Conservation (phyloP, 2,329 filamentous ascomycete species). For the Penicillium sp. region DNA sequence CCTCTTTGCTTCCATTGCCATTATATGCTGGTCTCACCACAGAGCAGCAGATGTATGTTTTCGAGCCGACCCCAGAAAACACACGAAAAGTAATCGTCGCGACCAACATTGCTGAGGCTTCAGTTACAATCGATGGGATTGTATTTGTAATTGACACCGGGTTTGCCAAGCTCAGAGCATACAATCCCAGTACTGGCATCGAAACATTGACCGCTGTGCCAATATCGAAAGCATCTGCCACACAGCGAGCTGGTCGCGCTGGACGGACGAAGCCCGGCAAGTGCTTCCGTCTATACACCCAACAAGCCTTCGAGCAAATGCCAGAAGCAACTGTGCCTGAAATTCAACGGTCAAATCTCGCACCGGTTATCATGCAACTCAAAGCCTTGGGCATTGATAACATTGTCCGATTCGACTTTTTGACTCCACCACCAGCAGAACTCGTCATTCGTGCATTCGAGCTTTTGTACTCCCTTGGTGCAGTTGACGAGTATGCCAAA, state of each 20-base stretch:
- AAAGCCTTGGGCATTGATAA: constrained; percentile 96
- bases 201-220: constrained; percentile 79
- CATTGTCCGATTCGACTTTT: constrained; percentile 81
- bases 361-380: constrained; percentile 81
- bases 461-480: constrained; percentile 79
- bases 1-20: constrained; percentile 66
- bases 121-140: constrained; percentile 88
- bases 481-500: constrained; percentile 83
- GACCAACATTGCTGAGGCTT: constrained; percentile 95
- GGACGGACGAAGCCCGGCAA: constrained; percentile 87
- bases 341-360: constrained; percentile 86
- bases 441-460: constrained; percentile 83
- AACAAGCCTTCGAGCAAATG: constrained; percentile 63
- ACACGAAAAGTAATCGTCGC: constrained; percentile 88
- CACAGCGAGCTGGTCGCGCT: constrained; percentile 82
- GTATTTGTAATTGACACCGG: constrained; percentile 87
- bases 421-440: constrained; percentile 79
- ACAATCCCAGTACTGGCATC: constrained; percentile 78
- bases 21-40: constrained; percentile 85
- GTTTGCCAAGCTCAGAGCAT: constrained; percentile 84
- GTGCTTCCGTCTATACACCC: constrained; percentile 89
- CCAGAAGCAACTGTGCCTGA: constrained; percentile 76
- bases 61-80: constrained; percentile 75
- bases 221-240: constrained; percentile 87
- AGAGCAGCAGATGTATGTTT: constrained; percentile 93